Evolutionary conservation across 805 yeast species (phyloP), one percentile per base, ranked within the genome.

Genomic region (Candida methanosorbosa): DNA sequence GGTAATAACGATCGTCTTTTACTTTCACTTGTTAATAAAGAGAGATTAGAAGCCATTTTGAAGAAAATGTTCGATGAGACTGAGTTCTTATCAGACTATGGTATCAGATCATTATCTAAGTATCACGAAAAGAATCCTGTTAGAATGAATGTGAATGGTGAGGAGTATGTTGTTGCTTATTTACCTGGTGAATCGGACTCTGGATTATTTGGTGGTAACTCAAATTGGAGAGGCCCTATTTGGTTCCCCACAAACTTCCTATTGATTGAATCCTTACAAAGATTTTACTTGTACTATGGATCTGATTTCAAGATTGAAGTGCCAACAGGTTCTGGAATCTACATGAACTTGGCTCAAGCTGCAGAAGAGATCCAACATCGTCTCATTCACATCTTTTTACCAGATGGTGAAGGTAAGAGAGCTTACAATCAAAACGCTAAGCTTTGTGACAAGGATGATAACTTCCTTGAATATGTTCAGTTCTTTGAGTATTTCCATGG

Each of bases 221-320:
- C 95, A 17, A 87, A 87, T 59, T 87, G 97, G 97, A 72, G 97
- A 57, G 97, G 97, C 3, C 96, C 97, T 13, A 86, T 87, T 46
- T 87, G 97, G 97, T 86, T 87, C 68, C 95, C 97, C 16, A 84
- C 84, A 11, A 87, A 81, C 50, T 87, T 87, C 57, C 63, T 87
- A 41, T 63, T 87, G 27, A 84, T 87, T 38, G 97, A 87, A 62
- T 76, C 95, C 0, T 64, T 87, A 46, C 92, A 87, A 59, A 69
- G 95, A 48, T 85, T 85, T 57, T 85, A 79, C 56, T 64, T 87
- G 50, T 87, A 86, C 64, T 87, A 86, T 55, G 97, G 97, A 11
- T 77, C 88, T 19, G 79, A 71, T 34, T 72, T 87, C 52, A 82
- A 81, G 57, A 81, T 88, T 33, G 92, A 85, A 58, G 84, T 88